These are phyloP conservation scores for Sporisorium reilianum DNA, from an alignment of 1,284 basidiomycete genomes.

Conservation along the genomic window DNA sequence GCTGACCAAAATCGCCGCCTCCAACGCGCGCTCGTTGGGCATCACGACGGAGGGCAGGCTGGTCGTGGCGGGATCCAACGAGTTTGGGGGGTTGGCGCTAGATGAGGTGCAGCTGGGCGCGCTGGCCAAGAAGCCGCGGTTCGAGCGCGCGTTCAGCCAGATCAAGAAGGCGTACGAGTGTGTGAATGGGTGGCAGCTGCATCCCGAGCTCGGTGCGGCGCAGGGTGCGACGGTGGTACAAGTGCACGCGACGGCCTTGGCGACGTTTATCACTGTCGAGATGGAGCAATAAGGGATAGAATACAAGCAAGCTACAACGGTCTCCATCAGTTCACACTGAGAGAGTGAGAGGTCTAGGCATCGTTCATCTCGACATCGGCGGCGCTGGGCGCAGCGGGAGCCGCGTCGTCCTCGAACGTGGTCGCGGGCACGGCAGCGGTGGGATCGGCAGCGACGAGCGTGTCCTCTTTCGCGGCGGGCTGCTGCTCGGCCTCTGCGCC, in stretches of 20 bases:
- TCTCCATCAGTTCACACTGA: neutral
- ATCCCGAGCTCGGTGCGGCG: neutral
- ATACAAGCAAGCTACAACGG: constrained; percentile 4
- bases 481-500: constrained; percentile 26
- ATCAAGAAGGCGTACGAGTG: constrained; percentile 29
- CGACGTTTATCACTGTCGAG: constrained; percentile 22
- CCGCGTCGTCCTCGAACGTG: constrained; percentile 14
- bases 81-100: constrained; percentile 14
- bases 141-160: constrained; percentile 32
- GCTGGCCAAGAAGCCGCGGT: constrained; percentile 6
- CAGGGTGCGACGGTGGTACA: constrained; percentile 5
- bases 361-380: constrained; percentile 42
- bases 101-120: neutral
- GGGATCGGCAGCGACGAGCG: constrained; percentile 18
- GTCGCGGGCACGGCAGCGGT: constrained; percentile 17
- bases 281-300: neutral
- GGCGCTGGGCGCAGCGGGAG: neutral
- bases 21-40: constrained; percentile 13
- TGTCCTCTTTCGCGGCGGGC: constrained; percentile 14
- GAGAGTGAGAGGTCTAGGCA: neutral
- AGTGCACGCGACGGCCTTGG: constrained; percentile 21
- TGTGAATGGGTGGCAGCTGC: constrained; percentile 25
- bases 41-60: constrained; percentile 5
- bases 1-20: constrained; percentile 1
- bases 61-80: constrained; percentile 21